A percentile compares a stretch with the other conserved stretches of the same genome.
Evolutionary conservation across 306 rosid species (phyloP).

Genomic region (Vicia villosa): DNA sequence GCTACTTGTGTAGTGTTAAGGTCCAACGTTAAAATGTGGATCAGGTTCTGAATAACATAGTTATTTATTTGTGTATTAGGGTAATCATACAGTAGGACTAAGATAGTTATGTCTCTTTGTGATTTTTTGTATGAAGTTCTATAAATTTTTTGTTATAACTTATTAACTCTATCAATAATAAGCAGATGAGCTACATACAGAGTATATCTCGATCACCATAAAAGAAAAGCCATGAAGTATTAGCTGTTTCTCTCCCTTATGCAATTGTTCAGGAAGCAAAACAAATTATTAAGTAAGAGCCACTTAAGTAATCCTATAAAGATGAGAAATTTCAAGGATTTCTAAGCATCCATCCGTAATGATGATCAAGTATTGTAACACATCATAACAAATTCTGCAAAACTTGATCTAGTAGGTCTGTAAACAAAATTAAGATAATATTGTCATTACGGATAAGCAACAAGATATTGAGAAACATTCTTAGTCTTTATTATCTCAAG

Average conservation of each 20-base stretch:
- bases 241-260: slow-evolving; percentile 89
- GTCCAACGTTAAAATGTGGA: neutral
- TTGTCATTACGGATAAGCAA: slow-evolving; percentile 86
- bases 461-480: slow-evolving; percentile 75
- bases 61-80: neutral
- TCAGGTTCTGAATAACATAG: neutral
- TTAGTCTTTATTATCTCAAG: slow-evolving; percentile 73
- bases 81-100: neutral
- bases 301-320: slow-evolving; percentile 6
- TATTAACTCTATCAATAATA: neutral
- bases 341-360: slow-evolving; percentile 97
- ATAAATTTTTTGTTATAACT: neutral
- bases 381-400: slow-evolving; percentile 88
- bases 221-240: slow-evolving; percentile 86
- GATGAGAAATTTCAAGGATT: slow-evolving; percentile 21
- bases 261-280: slow-evolving; percentile 80
- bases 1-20: neutral
- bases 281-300: slow-evolving; percentile 23
- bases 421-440: slow-evolving; percentile 49
- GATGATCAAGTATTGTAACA: slow-evolving; percentile 95
- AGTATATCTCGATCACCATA: slow-evolving; percentile 76
- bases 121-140: neutral
- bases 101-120: neutral
- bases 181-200: slow-evolving; percentile 32
- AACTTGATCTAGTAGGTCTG: slow-evolving; percentile 99